Base-by-base conservation (phyloP, 495 filamentous ascomycete genomes). In the Gamarada debralockiae region DNA sequence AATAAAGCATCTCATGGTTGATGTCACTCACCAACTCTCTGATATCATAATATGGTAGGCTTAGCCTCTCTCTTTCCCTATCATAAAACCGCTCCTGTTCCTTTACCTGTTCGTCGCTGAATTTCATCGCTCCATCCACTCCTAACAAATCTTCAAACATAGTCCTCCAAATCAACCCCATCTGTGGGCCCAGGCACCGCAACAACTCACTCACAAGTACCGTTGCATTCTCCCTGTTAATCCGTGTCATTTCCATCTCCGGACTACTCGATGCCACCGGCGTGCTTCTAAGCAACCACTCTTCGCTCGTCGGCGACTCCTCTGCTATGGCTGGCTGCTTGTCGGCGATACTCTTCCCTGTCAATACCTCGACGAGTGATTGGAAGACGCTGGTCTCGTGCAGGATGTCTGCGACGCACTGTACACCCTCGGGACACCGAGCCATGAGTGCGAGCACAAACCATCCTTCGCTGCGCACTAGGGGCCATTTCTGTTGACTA, bases 361-460 rank as follows among this genome's bases (percentile, higher is more conserved):
- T 72, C n/a, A 86, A 53, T n/a, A 72, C 67, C 48, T 76, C 65
- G 29, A 79, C 72, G 13, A 87, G 62, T 13, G 71, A 55, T 20
- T 63, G 42, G 42, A 71, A 70, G 0, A 77, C 69, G 3, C 73
- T 73, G n/a, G 72, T 65, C 5, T 73, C 67, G n/a, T 74, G 63
- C 22, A 87, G 55, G 18, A 73, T 67, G 29, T 72, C 66, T 3
- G 72, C 55, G 18, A 83, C 78, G 15, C 73, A 66, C 21, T 59
- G 49, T 21, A 75, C 74, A 2, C 85, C 84, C 12, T 74, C 66
- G 2, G 46, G 22, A 4, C 65, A 64, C 7, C 75, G 66, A 17
- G 80, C 77, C 78, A 92, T 85, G 25, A 92, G 69, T 2, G 87
- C 87, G 14, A 92, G 69, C 3, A 83, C 81, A 62, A 92, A 90